Evolutionary conservation across 192 early-diverging fungal species (phyloP).

Genomic region (Coemansia sp.): DNA sequence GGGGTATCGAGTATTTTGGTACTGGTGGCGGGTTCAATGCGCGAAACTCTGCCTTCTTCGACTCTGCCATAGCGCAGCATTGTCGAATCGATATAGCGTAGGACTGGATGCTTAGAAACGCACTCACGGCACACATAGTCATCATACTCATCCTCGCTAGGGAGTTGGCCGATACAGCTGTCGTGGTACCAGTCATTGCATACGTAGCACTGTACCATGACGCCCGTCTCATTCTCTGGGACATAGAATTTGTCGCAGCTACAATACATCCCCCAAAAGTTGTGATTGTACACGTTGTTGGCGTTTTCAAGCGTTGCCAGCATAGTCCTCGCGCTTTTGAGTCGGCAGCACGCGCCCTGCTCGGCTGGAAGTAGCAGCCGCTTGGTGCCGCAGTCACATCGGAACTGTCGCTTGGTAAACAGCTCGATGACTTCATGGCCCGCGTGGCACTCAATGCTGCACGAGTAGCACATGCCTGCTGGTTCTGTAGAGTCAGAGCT

Average conservation of each 20-base stretch:
- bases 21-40: neutral
- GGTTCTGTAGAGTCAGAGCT: conserved; percentile 3
- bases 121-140: conserved; percentile 48
- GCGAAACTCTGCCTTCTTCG: conserved; percentile 11
- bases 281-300: conserved; percentile 80
- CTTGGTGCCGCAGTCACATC: conserved; percentile 85
- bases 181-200: conserved; percentile 90
- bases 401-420: conserved; percentile 80
- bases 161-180: conserved; percentile 63
- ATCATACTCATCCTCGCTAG: conserved; percentile 25
- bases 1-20: neutral
- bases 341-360: conserved; percentile 21
- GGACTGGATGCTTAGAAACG: conserved; percentile 20
- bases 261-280: conserved; percentile 83
- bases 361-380: conserved; percentile 22
- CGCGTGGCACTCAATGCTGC: conserved; percentile 74
- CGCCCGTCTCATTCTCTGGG: conserved; percentile 63
- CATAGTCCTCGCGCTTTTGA: conserved; percentile 21
- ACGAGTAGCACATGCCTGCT: conserved; percentile 75
- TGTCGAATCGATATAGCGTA: conserved; percentile 31
- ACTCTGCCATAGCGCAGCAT: conserved; percentile 24
- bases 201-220: conserved; percentile 83
- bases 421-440: conserved; percentile 83
- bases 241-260: conserved; percentile 80
- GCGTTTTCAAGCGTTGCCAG: conserved; percentile 51